Evolutionary conservation across 345 rosid species (phyloP).

Genomic region (Trapa incisa): DNA sequence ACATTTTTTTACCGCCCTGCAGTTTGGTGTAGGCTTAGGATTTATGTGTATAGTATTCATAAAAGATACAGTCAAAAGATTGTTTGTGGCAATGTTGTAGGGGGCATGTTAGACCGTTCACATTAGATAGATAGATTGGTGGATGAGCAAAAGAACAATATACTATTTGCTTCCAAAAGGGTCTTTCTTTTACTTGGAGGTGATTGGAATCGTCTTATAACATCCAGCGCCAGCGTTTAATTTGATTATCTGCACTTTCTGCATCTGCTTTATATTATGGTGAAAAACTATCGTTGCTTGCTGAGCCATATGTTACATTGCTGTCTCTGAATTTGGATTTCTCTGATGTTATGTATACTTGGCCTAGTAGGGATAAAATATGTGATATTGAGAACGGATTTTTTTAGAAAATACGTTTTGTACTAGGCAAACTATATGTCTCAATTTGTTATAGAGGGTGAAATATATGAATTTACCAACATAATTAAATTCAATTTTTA

Average conservation of each 20-base stretch:
- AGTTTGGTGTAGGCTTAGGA: background rate
- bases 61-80: background rate
- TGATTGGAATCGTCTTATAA: background rate
- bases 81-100: constrained; percentile 3
- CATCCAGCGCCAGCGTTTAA: background rate
- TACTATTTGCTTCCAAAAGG: constrained; percentile 1
- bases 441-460: too few species aligned
- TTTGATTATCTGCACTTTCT: background rate
- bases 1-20: background rate
- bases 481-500: too few species aligned
- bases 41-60: background rate
- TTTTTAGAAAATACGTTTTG: too few species aligned
- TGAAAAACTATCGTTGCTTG: background rate
- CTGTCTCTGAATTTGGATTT: background rate
- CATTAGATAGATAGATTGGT: constrained; percentile 2
- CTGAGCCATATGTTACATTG: background rate
- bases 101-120: background rate
- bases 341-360: background rate
- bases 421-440: too few species aligned
- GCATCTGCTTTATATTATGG: background rate
- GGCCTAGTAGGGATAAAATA: too few species aligned
- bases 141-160: background rate
- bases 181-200: background rate
- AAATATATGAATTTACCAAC: too few species aligned
- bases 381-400: too few species aligned